These are phyloP conservation scores for Blepharisma stoltei DNA, from an alignment of 73 alveolate genomes.

Conservation along the genomic window DNA sequence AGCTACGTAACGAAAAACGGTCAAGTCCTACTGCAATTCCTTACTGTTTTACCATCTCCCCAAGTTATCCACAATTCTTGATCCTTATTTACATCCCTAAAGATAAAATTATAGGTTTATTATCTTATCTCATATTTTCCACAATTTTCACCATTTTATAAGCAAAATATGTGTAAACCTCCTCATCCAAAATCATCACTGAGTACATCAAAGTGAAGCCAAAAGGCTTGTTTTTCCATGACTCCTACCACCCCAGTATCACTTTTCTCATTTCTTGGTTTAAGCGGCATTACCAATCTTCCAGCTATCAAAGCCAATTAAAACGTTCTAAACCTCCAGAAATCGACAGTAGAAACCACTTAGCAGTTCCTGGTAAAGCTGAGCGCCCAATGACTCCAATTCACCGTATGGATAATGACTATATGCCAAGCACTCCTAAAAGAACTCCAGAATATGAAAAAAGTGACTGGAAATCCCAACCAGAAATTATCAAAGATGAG, in stretches of 20 bases:
- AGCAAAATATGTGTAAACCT: too few relatives aligned
- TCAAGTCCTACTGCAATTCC: slow-evolving; percentile 68
- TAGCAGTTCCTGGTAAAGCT: slow-evolving; percentile 1
- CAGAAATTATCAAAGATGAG: neutral
- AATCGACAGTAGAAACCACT: slow-evolving; percentile 5
- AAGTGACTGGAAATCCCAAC: neutral
- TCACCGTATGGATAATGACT: neutral
- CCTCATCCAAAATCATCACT: too few relatives aligned
- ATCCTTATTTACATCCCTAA: slow-evolving; percentile 85
- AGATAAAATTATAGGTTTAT: slow-evolving; percentile 48
- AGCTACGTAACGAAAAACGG: slow-evolving; percentile 71
- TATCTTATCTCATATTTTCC: too few relatives aligned
- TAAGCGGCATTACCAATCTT: slow-evolving; percentile 32
- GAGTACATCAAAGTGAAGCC: slow-evolving; percentile 92
- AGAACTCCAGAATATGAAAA: slow-evolving; percentile 7
- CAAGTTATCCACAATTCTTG: slow-evolving; percentile 80
- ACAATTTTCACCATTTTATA: too few relatives aligned
- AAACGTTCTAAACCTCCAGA: slow-evolving; percentile 14
- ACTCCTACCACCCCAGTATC: slow-evolving; percentile 31
- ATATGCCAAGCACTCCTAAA: neutral
- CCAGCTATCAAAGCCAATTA: slow-evolving; percentile 1
- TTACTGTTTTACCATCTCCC: slow-evolving; percentile 77
- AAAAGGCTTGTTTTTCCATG: slow-evolving; percentile 76
- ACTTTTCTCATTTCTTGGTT: slow-evolving; percentile 42
- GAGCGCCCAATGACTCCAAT: slow-evolving; percentile 16